A percentile compares a stretch with the other conserved stretches of the same genome.
phyloP scores from a whole-genome alignment of 768 basidiomycete genomes.

The Tricholoma bakamatsutake region DNA sequence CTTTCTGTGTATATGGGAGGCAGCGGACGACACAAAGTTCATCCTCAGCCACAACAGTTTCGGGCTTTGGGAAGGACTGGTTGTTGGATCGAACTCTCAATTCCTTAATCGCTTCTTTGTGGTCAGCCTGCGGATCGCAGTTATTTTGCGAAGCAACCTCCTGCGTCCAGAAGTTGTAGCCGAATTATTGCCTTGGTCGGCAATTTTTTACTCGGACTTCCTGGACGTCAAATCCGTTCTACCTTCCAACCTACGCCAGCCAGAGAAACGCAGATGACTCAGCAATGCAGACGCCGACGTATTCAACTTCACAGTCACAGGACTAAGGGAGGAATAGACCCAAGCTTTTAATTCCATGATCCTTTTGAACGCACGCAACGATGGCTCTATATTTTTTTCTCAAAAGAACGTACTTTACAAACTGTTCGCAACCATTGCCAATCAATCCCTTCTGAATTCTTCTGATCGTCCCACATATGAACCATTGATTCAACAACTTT shows the following conservation, averaged over 20 bases:
- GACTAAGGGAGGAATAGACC: slow-evolving; percentile 16
- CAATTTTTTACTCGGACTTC: background rate
- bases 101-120: slow-evolving; percentile 24
- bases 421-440: slow-evolving; percentile 4
- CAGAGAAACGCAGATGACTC: background rate
- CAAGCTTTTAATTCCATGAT: slow-evolving; percentile 12
- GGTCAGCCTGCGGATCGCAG: slow-evolving; percentile 22
- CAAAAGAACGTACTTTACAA: slow-evolving; percentile 7
- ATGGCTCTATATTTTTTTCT: slow-evolving; percentile 14
- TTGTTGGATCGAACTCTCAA: background rate
- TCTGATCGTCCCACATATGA: slow-evolving; percentile 1
- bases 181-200: slow-evolving; percentile 9
- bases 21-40: slow-evolving; percentile 22
- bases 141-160: slow-evolving; percentile 15
- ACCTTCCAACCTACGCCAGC: background rate
- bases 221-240: background rate
- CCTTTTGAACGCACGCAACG: slow-evolving; percentile 7
- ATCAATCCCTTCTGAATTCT: background rate
- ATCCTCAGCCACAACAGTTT: slow-evolving; percentile 21
- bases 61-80: slow-evolving; percentile 24
- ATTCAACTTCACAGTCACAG: slow-evolving; percentile 18
- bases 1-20: slow-evolving; percentile 23
- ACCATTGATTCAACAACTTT: background rate
- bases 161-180: slow-evolving; percentile 1
- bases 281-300: slow-evolving; percentile 9